These are phyloP conservation scores for Fraxinus nigra DNA, from an alignment of 305 asterid genomes.

Conservation along the genomic window DNA sequence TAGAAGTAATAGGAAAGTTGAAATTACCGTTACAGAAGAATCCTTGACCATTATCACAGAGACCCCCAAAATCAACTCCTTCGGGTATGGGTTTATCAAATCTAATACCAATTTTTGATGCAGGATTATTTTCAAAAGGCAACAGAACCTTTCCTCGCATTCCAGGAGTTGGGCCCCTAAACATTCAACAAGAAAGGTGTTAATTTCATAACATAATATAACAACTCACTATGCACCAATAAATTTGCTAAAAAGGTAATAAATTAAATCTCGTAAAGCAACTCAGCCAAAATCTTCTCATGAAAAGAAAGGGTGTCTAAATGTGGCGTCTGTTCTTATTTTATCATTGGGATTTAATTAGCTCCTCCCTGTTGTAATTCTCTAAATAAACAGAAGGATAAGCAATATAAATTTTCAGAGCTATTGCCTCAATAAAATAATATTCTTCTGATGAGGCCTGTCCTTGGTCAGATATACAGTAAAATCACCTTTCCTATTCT, in stretches of 20 bases:
- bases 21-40: slow-evolving; percentile 83
- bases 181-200: slow-evolving; percentile 34
- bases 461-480: background rate
- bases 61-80: slow-evolving; percentile 85
- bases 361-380: background rate
- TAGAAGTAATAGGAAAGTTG: slow-evolving; percentile 14
- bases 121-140: slow-evolving; percentile 71
- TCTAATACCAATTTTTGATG: slow-evolving; percentile 73
- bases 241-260: background rate
- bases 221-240: slow-evolving; percentile 13
- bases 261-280: background rate
- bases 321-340: background rate
- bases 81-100: slow-evolving; percentile 72
- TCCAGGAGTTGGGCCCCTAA: slow-evolving; percentile 78
- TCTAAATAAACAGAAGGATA: background rate
- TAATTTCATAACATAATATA: slow-evolving; percentile 15
- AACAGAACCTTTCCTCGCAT: slow-evolving; percentile 72
- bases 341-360: background rate
- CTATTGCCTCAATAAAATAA: background rate
- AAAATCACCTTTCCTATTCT: background rate
- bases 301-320: background rate
- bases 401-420: background rate
- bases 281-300: background rate
- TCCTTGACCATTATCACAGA: slow-evolving; percentile 72
- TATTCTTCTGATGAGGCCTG: background rate